phyloP scores from a whole-genome alignment of 2,329 filamentous ascomycete genomes.

The Verticillium klebahnii region DNA sequence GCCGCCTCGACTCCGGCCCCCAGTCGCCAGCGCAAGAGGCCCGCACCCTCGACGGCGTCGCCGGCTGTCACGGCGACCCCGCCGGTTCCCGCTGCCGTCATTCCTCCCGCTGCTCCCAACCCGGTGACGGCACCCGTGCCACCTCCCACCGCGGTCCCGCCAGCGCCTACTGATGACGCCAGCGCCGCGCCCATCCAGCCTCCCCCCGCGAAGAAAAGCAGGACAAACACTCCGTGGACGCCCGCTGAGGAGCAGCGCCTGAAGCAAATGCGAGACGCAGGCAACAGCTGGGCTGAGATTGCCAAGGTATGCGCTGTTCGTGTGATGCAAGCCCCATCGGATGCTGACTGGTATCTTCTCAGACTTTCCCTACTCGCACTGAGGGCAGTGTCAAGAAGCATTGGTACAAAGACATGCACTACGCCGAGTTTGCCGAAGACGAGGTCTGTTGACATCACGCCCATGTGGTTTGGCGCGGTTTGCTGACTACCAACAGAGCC shows the following conservation, averaged over 20 bases:
- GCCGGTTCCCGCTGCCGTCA: constrained; percentile 28
- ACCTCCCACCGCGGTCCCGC: constrained; percentile 23
- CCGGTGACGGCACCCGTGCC: constrained; percentile 11
- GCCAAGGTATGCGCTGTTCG: constrained; percentile 67
- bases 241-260: constrained; percentile 87
- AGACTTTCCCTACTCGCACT: constrained; percentile 89
- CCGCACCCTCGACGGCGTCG: constrained; percentile 25
- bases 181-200: constrained; percentile 28
- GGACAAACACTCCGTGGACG: constrained; percentile 99
- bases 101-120: constrained; percentile 18
- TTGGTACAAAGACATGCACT: constrained; percentile 99
- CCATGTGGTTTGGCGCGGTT: constrained; percentile 9
- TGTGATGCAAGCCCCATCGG: neutral
- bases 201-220: constrained; percentile 78
- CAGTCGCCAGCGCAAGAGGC: constrained; percentile 36
- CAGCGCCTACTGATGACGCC: constrained; percentile 23
- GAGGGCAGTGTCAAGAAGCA: constrained; percentile 99
- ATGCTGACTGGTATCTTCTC: constrained; percentile 5
- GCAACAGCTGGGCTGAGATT: constrained; percentile 96
- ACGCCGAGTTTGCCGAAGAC: constrained; percentile 96
- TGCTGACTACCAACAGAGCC: constrained; percentile 49
- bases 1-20: constrained; percentile 23
- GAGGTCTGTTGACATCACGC: constrained; percentile 58
- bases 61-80: constrained; percentile 23
- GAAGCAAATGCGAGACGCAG: constrained; percentile 90